phyloP scores from a whole-genome alignment of 345 rosid species.

The Eucalyptus tenuipes region DNA sequence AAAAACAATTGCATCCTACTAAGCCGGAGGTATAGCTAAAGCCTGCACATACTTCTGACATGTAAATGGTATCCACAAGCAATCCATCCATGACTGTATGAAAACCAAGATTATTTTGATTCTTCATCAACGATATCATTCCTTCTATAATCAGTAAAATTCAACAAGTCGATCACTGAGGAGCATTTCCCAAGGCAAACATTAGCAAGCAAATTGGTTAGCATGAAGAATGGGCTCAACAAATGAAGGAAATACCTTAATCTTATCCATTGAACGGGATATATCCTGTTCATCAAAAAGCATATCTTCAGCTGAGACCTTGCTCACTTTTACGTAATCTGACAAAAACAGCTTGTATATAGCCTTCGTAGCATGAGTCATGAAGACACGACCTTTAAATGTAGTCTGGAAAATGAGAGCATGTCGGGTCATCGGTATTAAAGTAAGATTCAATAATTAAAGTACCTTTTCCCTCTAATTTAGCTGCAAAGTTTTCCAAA shows the following conservation, averaged over 20 bases:
- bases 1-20: too few species aligned
- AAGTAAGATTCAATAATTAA: background rate
- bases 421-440: background rate
- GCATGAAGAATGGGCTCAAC: background rate
- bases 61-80: background rate
- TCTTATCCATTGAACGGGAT: slow-evolving; percentile 76
- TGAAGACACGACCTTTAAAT: slow-evolving; percentile 73
- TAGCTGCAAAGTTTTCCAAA: slow-evolving; percentile 56
- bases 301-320: too few species aligned
- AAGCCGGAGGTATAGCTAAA: background rate
- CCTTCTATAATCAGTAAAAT: background rate
- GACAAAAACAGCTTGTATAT: slow-evolving; percentile 71
- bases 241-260: slow-evolving; percentile 42
- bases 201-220: background rate
- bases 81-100: background rate
- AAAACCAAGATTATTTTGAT: background rate
- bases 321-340: slow-evolving; percentile 93
- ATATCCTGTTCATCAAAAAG: slow-evolving; percentile 84
- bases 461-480: background rate
- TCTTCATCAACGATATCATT: background rate
- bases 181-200: background rate
- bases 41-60: background rate
- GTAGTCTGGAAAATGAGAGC: slow-evolving; percentile 42
- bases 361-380: slow-evolving; percentile 98
- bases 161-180: background rate